phyloP scores from a whole-genome alignment of 805 yeast species.

The Nakazawaea wickerhamii region DNA sequence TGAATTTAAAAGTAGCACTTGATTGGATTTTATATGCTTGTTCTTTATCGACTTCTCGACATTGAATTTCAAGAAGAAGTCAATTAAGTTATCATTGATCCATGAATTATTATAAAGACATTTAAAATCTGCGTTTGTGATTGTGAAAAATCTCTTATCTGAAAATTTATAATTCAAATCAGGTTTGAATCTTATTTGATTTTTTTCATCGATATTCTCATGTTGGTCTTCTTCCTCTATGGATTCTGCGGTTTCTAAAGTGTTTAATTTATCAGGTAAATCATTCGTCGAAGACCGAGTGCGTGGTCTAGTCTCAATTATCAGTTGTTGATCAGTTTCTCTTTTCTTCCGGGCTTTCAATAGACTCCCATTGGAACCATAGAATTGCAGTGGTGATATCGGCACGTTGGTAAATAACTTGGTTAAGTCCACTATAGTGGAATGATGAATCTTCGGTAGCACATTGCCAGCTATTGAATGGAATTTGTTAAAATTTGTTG shows the following conservation, averaged over 20 bases:
- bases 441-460: slow-evolving; percentile 1
- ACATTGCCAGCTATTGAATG: background rate
- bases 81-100: slow-evolving; percentile 86
- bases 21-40: slow-evolving; percentile 26
- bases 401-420: background rate
- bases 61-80: slow-evolving; percentile 68
- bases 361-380: background rate
- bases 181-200: slow-evolving; percentile 27
- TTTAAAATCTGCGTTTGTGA: slow-evolving; percentile 67
- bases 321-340: background rate
- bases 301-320: slow-evolving; percentile 4
- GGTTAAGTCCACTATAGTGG: background rate
- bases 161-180: slow-evolving; percentile 44
- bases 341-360: slow-evolving; percentile 2
- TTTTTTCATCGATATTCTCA: slow-evolving; percentile 24
- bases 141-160: slow-evolving; percentile 48
- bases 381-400: background rate
- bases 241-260: background rate
- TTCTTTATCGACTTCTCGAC: slow-evolving; percentile 27
- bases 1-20: slow-evolving; percentile 62
- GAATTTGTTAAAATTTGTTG: background rate
- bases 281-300: background rate
- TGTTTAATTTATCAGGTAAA: background rate
- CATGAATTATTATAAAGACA: slow-evolving; percentile 78
- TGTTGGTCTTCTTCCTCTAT: slow-evolving; percentile 15